Percentiles rank a stretch among this genome's conserved stretches.
These are phyloP conservation scores for Gaeumannomyces sp. DNA, from an alignment of 2,329 filamentous ascomycete genomes.

Conservation along the genomic window DNA sequence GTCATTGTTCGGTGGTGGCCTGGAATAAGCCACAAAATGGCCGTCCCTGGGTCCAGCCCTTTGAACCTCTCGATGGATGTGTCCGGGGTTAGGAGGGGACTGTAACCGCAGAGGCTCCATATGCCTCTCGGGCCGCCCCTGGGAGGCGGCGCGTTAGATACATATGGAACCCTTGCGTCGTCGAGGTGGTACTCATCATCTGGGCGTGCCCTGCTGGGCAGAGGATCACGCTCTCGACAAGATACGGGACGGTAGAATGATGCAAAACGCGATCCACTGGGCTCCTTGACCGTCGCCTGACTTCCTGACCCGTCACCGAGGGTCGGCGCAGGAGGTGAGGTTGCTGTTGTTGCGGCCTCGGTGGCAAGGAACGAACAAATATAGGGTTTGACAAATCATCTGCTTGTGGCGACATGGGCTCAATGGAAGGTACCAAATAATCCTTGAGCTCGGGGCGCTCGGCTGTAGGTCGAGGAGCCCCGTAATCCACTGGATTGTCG, in stretches of 20 bases:
- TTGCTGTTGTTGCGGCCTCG: slow-evolving; percentile 8
- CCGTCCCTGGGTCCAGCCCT: background rate
- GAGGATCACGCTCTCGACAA: background rate
- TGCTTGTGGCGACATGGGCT: slow-evolving; percentile 32
- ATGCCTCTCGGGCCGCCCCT: background rate
- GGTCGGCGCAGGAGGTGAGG: background rate
- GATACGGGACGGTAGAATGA: background rate
- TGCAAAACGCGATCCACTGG: slow-evolving; percentile 2
- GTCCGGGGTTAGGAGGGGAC: background rate
- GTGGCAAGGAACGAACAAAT: slow-evolving; percentile 16
- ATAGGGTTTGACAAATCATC: slow-evolving; percentile 13
- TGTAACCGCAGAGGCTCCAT: background rate
- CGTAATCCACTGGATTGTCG: background rate
- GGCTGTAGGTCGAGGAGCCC: background rate
- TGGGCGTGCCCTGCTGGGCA: background rate
- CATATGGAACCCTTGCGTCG: background rate
- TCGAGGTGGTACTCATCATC: background rate
- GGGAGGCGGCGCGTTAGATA: background rate
- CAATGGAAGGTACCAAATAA: slow-evolving; percentile 40
- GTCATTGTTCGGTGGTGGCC: background rate
- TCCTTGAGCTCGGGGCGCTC: slow-evolving; percentile 29
- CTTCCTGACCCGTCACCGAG: background rate
- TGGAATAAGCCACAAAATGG: background rate
- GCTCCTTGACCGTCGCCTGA: slow-evolving; percentile 5
- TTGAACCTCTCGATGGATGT: background rate